These are phyloP conservation scores for Tephrocybe sp. DNA, from an alignment of 768 basidiomycete species.

Conservation along the genomic window DNA sequence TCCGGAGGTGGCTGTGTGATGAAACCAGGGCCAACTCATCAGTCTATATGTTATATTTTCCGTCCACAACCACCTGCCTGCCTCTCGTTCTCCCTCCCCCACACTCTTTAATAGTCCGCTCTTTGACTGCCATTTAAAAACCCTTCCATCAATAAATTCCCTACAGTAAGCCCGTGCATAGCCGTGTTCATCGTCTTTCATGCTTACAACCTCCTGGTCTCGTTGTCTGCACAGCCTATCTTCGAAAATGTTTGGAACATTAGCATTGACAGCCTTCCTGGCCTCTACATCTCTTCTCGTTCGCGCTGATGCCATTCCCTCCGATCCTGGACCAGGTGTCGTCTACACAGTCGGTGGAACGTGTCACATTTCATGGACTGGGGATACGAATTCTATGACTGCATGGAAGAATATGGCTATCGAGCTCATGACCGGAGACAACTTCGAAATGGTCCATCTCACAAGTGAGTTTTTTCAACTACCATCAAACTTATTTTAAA, in stretches of 20 bases:
- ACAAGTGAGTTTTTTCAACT: constrained; percentile 45
- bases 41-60: constrained; percentile 13
- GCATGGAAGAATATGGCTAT: constrained; percentile 72
- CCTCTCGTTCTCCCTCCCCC: neutral
- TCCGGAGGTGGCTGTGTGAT: constrained; percentile 12
- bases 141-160: neutral
- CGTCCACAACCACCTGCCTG: neutral
- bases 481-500: neutral
- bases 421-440: constrained; percentile 78
- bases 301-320: constrained; percentile 59
- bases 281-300: constrained; percentile 31
- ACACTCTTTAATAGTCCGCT: constrained; percentile 14
- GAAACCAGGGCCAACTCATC: constrained; percentile 9
- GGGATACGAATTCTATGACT: constrained; percentile 48
- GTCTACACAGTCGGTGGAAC: constrained; percentile 52
- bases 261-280: constrained; percentile 35
- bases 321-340: constrained; percentile 55
- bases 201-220: constrained; percentile 13
- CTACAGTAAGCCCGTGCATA: constrained; percentile 8
- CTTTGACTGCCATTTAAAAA: neutral
- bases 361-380: constrained; percentile 59
- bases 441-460: constrained; percentile 64
- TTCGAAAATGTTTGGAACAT: constrained; percentile 34
- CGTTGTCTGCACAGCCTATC: constrained; percentile 9
- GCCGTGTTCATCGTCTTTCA: neutral